Percentiles rank a stretch among this genome's conserved stretches.
Conservation (phyloP, 768 basidiomycete species). For the Termitomyces sp. region DNA sequence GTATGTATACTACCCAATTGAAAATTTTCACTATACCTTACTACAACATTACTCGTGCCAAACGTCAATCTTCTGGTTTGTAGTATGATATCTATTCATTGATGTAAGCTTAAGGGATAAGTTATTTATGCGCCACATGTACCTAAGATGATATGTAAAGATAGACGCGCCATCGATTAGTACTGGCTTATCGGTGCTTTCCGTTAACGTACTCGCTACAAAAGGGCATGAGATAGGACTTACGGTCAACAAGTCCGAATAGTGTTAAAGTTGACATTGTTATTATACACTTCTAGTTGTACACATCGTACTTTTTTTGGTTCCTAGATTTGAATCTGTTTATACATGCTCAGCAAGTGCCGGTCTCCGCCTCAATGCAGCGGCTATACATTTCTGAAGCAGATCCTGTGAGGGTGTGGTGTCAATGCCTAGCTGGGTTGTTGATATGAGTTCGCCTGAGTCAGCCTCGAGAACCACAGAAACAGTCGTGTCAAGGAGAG, state of each 20-base stretch:
- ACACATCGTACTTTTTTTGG: not conserved
- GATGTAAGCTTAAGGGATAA: not conserved
- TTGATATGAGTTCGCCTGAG: slow-evolving; percentile 42
- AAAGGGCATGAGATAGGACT: too few relatives aligned
- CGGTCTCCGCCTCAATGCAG: slow-evolving; percentile 18
- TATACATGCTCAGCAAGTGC: slow-evolving; percentile 7
- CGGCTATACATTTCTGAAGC: slow-evolving; percentile 22
- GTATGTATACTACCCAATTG: slow-evolving; percentile 1
- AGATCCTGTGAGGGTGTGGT: slow-evolving; percentile 15
- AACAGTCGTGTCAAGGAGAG: slow-evolving; percentile 70
- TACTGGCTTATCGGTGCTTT: not conserved
- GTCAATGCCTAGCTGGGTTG: slow-evolving; percentile 54
- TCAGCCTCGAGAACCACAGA: slow-evolving; percentile 55
- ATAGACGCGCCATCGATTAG: not conserved
- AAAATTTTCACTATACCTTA: not conserved
- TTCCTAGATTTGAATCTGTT: not conserved
- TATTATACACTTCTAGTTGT: slow-evolving; percentile 4
- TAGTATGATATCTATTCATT: not conserved
- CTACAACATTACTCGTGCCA: too few relatives aligned
- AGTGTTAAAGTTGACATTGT: too few relatives aligned
- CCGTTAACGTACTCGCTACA: not conserved
- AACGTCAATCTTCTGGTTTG: not conserved
- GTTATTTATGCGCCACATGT: not conserved
- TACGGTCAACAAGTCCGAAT: too few relatives aligned
- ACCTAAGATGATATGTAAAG: not conserved